A percentile compares a stretch with the other conserved stretches of the same genome.
Conservation (phyloP, 139 green algal species). For the Chlorokybus atmophyticus region DNA sequence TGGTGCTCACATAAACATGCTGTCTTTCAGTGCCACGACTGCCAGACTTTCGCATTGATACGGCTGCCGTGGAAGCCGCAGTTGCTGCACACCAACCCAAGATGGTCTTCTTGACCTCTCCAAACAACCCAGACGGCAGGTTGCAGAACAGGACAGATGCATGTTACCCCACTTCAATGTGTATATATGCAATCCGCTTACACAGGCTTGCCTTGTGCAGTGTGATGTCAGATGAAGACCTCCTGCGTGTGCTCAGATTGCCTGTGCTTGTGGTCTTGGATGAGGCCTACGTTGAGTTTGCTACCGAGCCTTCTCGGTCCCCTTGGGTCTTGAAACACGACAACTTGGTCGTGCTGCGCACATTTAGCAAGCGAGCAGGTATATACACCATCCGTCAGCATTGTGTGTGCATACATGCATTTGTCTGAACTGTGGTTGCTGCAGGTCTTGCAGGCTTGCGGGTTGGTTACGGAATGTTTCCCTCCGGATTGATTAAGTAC, state of each 20-base stretch:
- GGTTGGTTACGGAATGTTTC: conserved; percentile 42
- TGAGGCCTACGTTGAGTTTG: conserved; percentile 98
- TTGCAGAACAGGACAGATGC: conserved; percentile 22
- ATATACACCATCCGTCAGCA: neutral
- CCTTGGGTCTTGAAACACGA: conserved; percentile 55
- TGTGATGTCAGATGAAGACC: conserved; percentile 64
- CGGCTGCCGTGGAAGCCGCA: conserved; percentile 56
- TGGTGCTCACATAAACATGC: too few species aligned
- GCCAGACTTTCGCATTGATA: conserved; percentile 69
- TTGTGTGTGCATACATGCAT: neutral
- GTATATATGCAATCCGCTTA: too few species aligned
- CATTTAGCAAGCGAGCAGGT: conserved; percentile 81
- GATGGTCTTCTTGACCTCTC: conserved; percentile 94
- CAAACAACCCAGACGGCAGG: conserved; percentile 96
- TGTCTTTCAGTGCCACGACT: conserved; percentile 69
- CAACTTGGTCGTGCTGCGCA: conserved; percentile 94
- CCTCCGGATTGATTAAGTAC: conserved; percentile 54
- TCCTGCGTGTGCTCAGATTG: conserved; percentile 60
- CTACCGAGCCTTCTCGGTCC: conserved; percentile 39
- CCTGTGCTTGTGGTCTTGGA: conserved; percentile 93
- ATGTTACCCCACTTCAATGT: too few species aligned
- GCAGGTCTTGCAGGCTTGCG: conserved; percentile 61
- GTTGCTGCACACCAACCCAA: conserved; percentile 75
- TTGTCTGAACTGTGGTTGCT: neutral
- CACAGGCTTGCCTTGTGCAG: too few species aligned